Percentiles rank a stretch among this genome's conserved stretches.
These are phyloP conservation scores for Citrus trifoliata DNA, from an alignment of 345 rosid genomes.

Conservation along the genomic window DNA sequence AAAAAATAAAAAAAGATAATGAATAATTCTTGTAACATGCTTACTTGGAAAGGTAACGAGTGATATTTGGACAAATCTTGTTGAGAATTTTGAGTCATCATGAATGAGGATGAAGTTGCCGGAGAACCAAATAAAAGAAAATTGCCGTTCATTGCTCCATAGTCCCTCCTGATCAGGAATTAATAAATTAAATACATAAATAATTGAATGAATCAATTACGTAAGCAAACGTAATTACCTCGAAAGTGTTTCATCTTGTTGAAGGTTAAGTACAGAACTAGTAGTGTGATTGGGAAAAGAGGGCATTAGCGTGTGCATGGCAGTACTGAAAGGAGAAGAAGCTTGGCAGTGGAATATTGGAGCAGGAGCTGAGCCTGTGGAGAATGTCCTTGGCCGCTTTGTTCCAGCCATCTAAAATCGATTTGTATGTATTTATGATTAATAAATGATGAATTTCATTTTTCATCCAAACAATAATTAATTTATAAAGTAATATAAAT, in stretches of 20 bases:
- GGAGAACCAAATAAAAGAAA: slow-evolving; percentile 33
- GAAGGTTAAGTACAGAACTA: slow-evolving; percentile 9
- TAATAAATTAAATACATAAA: neutral
- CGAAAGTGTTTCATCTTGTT: slow-evolving; percentile 22
- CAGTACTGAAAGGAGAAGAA: slow-evolving; percentile 11
- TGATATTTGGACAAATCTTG: slow-evolving; percentile 20
- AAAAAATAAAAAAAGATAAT: neutral
- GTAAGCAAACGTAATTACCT: slow-evolving; percentile 25
- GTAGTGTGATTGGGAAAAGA: slow-evolving; percentile 3
- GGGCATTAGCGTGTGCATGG: slow-evolving; percentile 19
- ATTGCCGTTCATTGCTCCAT: slow-evolving; percentile 27
- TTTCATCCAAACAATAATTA: no score
- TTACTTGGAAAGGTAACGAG: slow-evolving; percentile 25
- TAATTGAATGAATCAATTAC: neutral
- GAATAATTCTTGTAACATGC: neutral
- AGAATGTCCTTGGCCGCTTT: slow-evolving; percentile 41
- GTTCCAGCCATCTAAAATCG: slow-evolving; percentile 29
- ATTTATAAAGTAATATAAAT: no score
- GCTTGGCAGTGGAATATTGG: slow-evolving; percentile 3
- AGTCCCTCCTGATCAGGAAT: slow-evolving; percentile 20
- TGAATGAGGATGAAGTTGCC: slow-evolving; percentile 16
- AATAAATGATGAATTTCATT: no score
- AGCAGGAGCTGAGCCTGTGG: slow-evolving; percentile 12
- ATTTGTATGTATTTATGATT: no score
- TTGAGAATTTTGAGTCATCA: slow-evolving; percentile 14